Percentiles rank a stretch among this genome's conserved stretches.
Evolutionary conservation across 352 stramenopile species (phyloP).

Genomic region (Phytopythium ostracodes): DNA sequence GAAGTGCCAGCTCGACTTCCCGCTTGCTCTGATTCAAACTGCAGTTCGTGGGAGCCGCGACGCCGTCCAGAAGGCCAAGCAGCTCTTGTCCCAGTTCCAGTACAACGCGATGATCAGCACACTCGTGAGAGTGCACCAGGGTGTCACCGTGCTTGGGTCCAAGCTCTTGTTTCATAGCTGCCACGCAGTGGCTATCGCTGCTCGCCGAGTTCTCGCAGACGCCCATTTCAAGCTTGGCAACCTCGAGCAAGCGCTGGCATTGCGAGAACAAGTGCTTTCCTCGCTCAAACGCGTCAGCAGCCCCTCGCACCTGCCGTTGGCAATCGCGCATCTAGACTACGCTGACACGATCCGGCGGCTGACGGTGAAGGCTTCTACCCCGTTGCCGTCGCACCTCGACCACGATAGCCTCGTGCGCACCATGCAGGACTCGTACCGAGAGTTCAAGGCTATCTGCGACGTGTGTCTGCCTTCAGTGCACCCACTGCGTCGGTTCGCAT

Average conservation of each 20-base stretch:
- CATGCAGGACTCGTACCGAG: constrained; percentile 29
- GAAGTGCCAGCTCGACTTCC: constrained; percentile 19
- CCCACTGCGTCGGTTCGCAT: constrained; percentile 16
- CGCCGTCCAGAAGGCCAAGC: constrained; percentile 25
- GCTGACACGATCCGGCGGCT: constrained; percentile 27
- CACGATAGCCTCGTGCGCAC: constrained; percentile 20
- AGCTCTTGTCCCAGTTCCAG: constrained; percentile 20
- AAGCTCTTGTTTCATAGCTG: constrained; percentile 26
- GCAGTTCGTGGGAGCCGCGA: constrained; percentile 10
- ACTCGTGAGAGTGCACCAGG: constrained; percentile 14
- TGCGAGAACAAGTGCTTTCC: constrained; percentile 22
- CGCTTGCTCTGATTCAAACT: constrained; percentile 9
- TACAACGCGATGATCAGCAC: constrained; percentile 22
- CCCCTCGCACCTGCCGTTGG: constrained; percentile 29
- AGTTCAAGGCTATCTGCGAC: constrained; percentile 26
- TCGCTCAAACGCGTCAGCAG: constrained; percentile 23
- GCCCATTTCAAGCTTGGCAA: constrained; percentile 37
- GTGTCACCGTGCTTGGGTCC: constrained; percentile 20
- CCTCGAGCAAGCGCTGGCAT: constrained; percentile 21
- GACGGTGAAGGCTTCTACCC: constrained; percentile 14
- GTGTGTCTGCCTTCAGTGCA: constrained; percentile 27
- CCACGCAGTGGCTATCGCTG: constrained; percentile 28
- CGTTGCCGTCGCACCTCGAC: constrained; percentile 16
- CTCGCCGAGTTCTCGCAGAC: constrained; percentile 26
- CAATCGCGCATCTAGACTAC: constrained; percentile 35